Percentiles rank a stretch among this genome's conserved stretches.
Evolutionary conservation across 2,329 filamentous ascomycete genomes (phyloP).

Genomic region (Lizonia empirigonia): DNA sequence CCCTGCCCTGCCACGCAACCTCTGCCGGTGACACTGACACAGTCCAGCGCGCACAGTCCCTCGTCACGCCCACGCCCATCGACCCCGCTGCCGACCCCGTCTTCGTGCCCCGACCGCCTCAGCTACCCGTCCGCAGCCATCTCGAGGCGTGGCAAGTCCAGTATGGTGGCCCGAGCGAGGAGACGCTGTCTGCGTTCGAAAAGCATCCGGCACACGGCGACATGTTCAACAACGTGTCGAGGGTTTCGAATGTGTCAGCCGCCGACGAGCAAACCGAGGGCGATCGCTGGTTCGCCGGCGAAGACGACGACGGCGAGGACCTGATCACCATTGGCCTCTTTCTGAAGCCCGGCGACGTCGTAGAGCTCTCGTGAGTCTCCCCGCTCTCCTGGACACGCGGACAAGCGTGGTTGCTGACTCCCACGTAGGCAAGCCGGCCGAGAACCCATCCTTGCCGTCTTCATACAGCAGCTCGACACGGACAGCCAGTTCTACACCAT

Average conservation of each 20-base stretch:
- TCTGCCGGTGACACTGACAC: conserved; percentile 12
- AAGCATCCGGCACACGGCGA: conserved; percentile 34
- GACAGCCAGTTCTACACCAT: conserved; percentile 57
- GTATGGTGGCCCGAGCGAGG: conserved; percentile 42
- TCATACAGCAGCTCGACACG: conserved; percentile 50
- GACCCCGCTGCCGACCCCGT: conserved; percentile 17
- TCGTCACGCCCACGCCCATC: conserved; percentile 7
- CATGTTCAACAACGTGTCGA: conserved; percentile 34
- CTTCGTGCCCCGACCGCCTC: conserved; percentile 19
- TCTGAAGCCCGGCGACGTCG: conserved; percentile 55
- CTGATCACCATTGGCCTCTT: conserved; percentile 45
- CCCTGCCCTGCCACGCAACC: neutral
- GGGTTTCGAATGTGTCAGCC: conserved; percentile 27
- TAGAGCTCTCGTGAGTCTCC: conserved; percentile 49
- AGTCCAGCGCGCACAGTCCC: conserved; percentile 23
- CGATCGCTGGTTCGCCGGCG: conserved; percentile 28
- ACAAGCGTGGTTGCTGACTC: neutral
- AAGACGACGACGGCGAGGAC: conserved; percentile 38
- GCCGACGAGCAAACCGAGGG: conserved; percentile 30
- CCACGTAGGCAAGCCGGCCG: conserved; percentile 26
- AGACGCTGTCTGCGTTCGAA: conserved; percentile 38
- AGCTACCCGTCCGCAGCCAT: conserved; percentile 35
- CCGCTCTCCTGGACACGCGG: neutral
- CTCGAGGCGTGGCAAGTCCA: conserved; percentile 52
- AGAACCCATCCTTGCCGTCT: conserved; percentile 57